Evolutionary conservation across 2,329 filamentous ascomycete genomes (phyloP), one percentile per base, ranked within the genome.

Genomic region (Parastagonospora nodorum): DNA sequence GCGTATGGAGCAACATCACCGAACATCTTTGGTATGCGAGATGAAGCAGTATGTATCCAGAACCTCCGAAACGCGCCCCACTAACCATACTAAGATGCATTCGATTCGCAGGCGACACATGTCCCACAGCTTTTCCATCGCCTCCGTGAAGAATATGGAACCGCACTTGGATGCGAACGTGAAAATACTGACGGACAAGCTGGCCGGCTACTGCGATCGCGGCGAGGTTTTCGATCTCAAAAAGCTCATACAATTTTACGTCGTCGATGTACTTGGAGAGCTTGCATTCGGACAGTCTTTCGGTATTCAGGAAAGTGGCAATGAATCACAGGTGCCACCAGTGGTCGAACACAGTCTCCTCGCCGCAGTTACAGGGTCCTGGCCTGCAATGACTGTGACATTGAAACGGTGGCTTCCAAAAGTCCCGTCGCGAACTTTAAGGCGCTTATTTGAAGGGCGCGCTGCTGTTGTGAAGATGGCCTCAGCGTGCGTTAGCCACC

Each of bases 121-220:
- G 36, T 38, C 36, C 12, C 36, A 38, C 9, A 38, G 36, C 16
- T 38, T 38, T 12, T 38, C 36, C 14, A 38, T 24, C 14, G 36
- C 36, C n/a, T 38, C 36, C 36, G 16, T 38, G 16, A 38, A 38
- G 36, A 38, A 38, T 11, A 38, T 38, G 36, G 36, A 38, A 38
- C 36, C 19, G 27, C 27, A 38, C 36, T 12, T 38, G 8, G 36
- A 38, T 19, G 15, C 36, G 10, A 38, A 38, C 11, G 36, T 38
- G 10, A 38, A 38, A 19, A 38, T 38, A 9, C 16, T 38, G 16
- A 38, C 10, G 15, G 36, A 38, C 16, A 38, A 38, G 12, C 16
- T 38, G 15, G 16, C 9, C 9, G 36, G 36, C 10, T 27, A 38
- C 36, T 38, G 36, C 16, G 36, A 38, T 3, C 36, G 36, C n/a